These are phyloP conservation scores for Candida dubliniensis DNA, from an alignment of 1,139 yeast genomes.

Conservation along the genomic window DNA sequence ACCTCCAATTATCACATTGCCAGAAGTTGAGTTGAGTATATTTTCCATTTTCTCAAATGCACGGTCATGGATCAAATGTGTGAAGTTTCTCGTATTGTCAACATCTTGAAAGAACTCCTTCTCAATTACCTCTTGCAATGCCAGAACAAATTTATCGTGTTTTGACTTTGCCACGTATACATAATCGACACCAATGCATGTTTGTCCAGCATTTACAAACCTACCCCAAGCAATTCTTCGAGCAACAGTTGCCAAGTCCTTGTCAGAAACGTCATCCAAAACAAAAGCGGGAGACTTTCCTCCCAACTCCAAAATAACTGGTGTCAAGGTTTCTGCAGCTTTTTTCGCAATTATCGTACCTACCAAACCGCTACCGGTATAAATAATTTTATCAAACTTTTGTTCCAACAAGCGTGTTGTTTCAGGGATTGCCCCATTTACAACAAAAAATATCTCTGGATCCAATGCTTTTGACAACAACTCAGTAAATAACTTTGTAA, in stretches of 20 bases:
- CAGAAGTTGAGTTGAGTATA: constrained; percentile 54
- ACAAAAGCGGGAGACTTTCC: constrained; percentile 86
- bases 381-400: constrained; percentile 77
- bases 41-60: constrained; percentile 53
- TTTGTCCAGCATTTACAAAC: constrained; percentile 78
- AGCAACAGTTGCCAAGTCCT: constrained; percentile 52
- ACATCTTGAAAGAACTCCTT: constrained; percentile 37
- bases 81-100: constrained; percentile 38
- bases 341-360: constrained; percentile 76
- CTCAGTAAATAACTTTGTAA: constrained; percentile 53
- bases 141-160: constrained; percentile 50
- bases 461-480: constrained; percentile 54
- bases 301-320: constrained; percentile 79
- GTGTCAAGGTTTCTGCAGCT: constrained; percentile 83
- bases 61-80: constrained; percentile 64
- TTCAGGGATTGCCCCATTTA: constrained; percentile 75
- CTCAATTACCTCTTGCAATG: constrained; percentile 36
- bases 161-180: constrained; percentile 60
- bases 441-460: constrained; percentile 56
- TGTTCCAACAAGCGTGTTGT: constrained; percentile 62
- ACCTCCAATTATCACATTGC: constrained; percentile 60
- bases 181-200: constrained; percentile 88
- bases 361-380: constrained; percentile 76
- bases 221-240: constrained; percentile 78
- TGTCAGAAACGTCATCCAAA: constrained; percentile 47